Evolutionary conservation across 192 early-diverging fungal species (phyloP), one percentile per base, ranked within the genome.

Genomic region (Coemansia sp.): DNA sequence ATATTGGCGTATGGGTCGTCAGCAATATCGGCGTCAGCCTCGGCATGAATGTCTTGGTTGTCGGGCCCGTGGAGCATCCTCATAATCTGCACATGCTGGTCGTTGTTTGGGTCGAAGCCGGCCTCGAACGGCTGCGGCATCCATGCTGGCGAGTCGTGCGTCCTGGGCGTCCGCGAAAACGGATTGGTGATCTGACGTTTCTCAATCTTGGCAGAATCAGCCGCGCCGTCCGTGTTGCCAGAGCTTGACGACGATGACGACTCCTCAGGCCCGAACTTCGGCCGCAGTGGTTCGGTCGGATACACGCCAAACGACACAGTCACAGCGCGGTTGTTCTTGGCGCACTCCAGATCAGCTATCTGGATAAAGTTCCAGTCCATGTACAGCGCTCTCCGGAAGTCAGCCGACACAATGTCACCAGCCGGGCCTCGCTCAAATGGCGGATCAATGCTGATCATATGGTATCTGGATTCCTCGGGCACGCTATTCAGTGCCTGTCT

Each of bases 371-470:
- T 51, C 3, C 64, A 26, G 58, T 55, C 43, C 65, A 63, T 18
- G 21, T 65, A 71, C 54, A 82, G 40, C 19, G 66, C 73, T 8
- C 69, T 70, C 12, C 71, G 60, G 57, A 77, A 82, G 48, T 82
- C 79, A 10, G 68, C 74, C 12, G 67, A 67, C 45, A 77, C 41
- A 1, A 82, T 66, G 42, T 73, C n/a, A 43, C 74, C 79, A 16
- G 65, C 65, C 0, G 71, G 68, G 7, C 41, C 46, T 11, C 66
- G 18, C 26, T 73, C 74, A 19, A 71, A 70, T 2, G 73, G 71
- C 65, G 74, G 41, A 26, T 82, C 74, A 7, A 82, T 76, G 71
- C 73, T 82, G 37, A 82, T 69, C 8, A 82, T 59, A 11, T 82
- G 79, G 74, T 82, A 82, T 11, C 74, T 67, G 18, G 73, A 42